Base-by-base conservation (phyloP, 169 alveolate species). In the Cystoisospora suis region DNA sequence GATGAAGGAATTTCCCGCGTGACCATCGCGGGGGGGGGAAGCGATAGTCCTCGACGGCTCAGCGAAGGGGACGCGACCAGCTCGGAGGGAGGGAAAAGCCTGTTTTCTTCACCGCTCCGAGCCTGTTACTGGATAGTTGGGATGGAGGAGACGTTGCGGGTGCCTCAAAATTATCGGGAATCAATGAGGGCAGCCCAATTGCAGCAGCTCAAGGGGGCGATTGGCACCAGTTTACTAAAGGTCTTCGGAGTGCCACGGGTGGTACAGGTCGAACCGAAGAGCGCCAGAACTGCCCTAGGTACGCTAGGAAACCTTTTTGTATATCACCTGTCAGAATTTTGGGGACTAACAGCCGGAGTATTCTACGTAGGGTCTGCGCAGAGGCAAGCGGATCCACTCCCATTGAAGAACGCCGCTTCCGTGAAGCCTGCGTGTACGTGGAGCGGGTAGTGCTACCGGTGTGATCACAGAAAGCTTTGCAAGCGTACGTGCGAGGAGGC, bases 121-220 rank as follows among this genome's bases (percentile, higher is more conserved):
- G n/a, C 36, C 15, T 38, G 83, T 36, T 72, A 23, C 3, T 72
- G 83, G 83, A 72, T 40, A 15, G 46, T 72, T 38, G 83, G 83
- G 38, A 2, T 72, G 58, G 83, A 72, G 83, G 83, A 1, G 53
- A 56, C 83, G 7, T 5, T 72, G 56, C 83, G 83, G 32, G 83
- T 72, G 32, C 83, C 83, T 27, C 83, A 72, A 56, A 72, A 38
- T 38, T 72, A 23, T 53, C 47, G 83, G 29, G 83, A 72, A 17
- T 46, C 83, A 38, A 40, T 53, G 1, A 46, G 83, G 29, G 83
- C 83, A 38, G 83, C 83, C 7, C 34, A n/a, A 36, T 34, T 72
- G 83, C 83, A 72, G 56, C 83, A 72, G 83, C 56, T 72, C 40
- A 34, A 40, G 29, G 83, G 83, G 12, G 83, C 83, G 23, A 15